Conservation (phyloP, 768 basidiomycete species). For the Hericium rajendrae region DNA sequence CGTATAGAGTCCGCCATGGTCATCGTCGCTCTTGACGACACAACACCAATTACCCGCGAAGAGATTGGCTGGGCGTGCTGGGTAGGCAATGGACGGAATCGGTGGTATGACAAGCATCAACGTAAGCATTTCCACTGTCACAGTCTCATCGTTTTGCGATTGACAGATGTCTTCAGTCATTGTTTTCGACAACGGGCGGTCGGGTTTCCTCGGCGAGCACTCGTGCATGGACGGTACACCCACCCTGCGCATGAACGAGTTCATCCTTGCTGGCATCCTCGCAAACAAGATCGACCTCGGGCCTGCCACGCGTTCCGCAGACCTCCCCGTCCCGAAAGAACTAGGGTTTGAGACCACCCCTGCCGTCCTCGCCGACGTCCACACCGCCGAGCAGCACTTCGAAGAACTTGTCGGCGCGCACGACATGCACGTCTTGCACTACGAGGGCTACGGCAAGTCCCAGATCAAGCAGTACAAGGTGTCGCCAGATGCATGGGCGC, state of each 20-base stretch:
- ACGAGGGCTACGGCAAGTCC: constrained; percentile 65
- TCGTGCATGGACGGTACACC: constrained; percentile 93
- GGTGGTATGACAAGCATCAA: constrained; percentile 97
- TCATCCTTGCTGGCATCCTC: constrained; percentile 69
- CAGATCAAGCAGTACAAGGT: constrained; percentile 72
- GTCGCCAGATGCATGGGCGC: constrained; percentile 92
- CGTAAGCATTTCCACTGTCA: constrained; percentile 26
- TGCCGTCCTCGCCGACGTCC: constrained; percentile 41
- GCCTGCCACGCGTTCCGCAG: constrained; percentile 17
- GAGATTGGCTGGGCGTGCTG: constrained; percentile 75
- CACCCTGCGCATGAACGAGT: constrained; percentile 92
- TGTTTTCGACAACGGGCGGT: constrained; percentile 90
- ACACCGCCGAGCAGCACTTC: constrained; percentile 55
- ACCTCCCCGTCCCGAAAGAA: constrained; percentile 41
- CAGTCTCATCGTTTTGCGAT: not conserved
- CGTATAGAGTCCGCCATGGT: constrained; percentile 88
- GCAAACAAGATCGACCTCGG: constrained; percentile 71
- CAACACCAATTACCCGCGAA: constrained; percentile 70
- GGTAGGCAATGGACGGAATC: constrained; percentile 84
- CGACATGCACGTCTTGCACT: constrained; percentile 42
- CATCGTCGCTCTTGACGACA: constrained; percentile 78
- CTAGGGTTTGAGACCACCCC: constrained; percentile 61
- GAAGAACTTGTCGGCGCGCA: constrained; percentile 69
- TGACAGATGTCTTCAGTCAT: constrained; percentile 47
- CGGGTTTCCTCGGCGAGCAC: constrained; percentile 86